Conservation (phyloP, 2,329 filamentous ascomycete genomes). For the Trichoderma koningii region DNA sequence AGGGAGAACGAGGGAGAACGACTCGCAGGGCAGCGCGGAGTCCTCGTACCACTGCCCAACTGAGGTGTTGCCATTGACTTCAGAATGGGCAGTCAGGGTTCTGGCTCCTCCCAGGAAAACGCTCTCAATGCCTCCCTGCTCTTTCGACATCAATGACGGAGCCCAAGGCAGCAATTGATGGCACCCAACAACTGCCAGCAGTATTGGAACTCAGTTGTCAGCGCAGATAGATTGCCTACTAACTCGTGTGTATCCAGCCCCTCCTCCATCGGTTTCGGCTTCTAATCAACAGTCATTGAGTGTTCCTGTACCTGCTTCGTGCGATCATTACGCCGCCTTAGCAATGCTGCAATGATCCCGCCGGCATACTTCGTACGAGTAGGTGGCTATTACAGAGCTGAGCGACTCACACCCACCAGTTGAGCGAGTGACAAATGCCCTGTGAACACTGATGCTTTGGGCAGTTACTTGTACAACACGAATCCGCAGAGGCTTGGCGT, state of each 20-base stretch:
- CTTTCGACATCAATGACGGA: neutral
- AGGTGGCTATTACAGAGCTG: neutral
- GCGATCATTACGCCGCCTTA: constrained; percentile 13
- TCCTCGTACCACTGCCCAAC: neutral
- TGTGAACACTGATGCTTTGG: neutral
- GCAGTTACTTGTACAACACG: neutral
- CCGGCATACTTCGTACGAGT: neutral
- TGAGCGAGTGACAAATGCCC: neutral
- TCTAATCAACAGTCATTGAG: neutral
- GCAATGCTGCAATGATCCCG: constrained; percentile 4
- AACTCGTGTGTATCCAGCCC: constrained; percentile 13
- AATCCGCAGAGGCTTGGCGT: neutral
- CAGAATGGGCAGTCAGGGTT: neutral
- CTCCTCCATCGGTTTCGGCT: constrained; percentile 21
- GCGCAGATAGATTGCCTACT: constrained; percentile 22
- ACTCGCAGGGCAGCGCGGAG: neutral
- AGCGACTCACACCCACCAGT: neutral
- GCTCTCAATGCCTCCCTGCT: neutral
- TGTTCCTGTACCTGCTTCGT: constrained; percentile 16
- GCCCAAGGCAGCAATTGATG: neutral
- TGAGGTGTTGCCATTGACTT: no score
- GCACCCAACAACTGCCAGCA: neutral
- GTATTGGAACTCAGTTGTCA: neutral
- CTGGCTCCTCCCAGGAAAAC: neutral
- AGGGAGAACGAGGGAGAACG: neutral